Conservation (phyloP, 495 filamentous ascomycete genomes). For the Polyplosphaeria fusca region DNA sequence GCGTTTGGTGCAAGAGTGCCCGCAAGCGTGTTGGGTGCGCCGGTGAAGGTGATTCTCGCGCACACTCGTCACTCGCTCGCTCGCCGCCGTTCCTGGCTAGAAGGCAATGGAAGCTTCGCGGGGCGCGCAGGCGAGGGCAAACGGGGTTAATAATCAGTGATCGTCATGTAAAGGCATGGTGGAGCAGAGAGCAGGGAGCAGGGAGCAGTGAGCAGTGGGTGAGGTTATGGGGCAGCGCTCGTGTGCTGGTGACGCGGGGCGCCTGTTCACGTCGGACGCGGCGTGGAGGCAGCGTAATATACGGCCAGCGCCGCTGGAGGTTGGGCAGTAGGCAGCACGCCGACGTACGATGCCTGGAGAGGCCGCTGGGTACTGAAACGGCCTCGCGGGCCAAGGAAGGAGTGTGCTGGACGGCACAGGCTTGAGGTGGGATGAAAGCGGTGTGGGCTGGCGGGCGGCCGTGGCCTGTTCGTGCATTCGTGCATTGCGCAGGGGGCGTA, state of each 20-base stretch:
- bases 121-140: background rate
- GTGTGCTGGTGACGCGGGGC: background rate
- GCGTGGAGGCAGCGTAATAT: constrained; percentile 11
- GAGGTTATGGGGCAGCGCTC: background rate
- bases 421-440: constrained; percentile 6
- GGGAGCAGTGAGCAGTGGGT: no score
- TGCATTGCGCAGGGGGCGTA: background rate
- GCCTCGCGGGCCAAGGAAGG: constrained; percentile 7
- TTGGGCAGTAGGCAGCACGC: constrained; percentile 9
- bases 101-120: constrained; percentile 27
- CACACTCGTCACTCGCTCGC: background rate
- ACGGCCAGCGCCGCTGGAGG: background rate
- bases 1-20: constrained; percentile 12
- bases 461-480: no score
- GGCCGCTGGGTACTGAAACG: constrained; percentile 10
- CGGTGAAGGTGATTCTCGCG: background rate
- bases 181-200: no score
- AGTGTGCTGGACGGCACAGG: background rate
- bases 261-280: background rate
- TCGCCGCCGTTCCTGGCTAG: background rate
- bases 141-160: constrained; percentile 30
- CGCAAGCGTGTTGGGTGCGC: constrained; percentile 12
- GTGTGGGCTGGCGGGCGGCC: background rate
- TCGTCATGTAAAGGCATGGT: constrained; percentile 6
- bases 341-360: background rate